Evolutionary conservation across 306 rosid species (phyloP).

Genomic region (Glycyrrhiza uralensis): DNA sequence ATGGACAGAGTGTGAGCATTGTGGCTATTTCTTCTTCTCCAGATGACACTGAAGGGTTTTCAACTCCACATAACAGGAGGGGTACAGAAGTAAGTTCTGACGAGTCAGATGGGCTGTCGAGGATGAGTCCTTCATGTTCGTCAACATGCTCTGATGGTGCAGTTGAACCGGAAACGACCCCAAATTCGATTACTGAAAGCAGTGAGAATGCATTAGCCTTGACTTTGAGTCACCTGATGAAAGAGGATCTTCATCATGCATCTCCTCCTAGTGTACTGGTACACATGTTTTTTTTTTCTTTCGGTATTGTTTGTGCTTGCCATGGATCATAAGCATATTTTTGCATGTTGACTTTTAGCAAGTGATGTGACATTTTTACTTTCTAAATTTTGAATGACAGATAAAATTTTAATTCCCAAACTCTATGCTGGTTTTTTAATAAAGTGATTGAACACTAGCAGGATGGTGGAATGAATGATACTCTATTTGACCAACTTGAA

Average conservation of each 20-base stretch:
- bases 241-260: conserved; percentile 35
- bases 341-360: background rate
- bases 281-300: background rate
- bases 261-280: conserved; percentile 72
- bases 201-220: conserved; percentile 39
- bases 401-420: background rate
- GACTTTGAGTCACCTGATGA: conserved; percentile 20
- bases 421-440: conserved; percentile 5
- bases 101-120: conserved; percentile 31
- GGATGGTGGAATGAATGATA: conserved; percentile 65
- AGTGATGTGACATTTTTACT: conserved; percentile 10
- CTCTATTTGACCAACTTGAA: conserved; percentile 64
- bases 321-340: background rate
- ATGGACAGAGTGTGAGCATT: conserved; percentile 24
- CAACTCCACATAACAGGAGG: conserved; percentile 27
- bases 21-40: conserved; percentile 43
- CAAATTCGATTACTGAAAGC: conserved; percentile 35
- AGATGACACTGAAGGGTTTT: conserved; percentile 31
- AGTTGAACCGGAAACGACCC: conserved; percentile 36
- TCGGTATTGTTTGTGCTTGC: conserved; percentile 13
- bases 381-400: background rate
- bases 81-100: conserved; percentile 33
- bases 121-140: conserved; percentile 51
- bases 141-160: conserved; percentile 50
- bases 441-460: conserved; percentile 40